Evolutionary conservation across 2,329 filamentous ascomycete species (phyloP).

Genomic region (Calonectria leucothoes): DNA sequence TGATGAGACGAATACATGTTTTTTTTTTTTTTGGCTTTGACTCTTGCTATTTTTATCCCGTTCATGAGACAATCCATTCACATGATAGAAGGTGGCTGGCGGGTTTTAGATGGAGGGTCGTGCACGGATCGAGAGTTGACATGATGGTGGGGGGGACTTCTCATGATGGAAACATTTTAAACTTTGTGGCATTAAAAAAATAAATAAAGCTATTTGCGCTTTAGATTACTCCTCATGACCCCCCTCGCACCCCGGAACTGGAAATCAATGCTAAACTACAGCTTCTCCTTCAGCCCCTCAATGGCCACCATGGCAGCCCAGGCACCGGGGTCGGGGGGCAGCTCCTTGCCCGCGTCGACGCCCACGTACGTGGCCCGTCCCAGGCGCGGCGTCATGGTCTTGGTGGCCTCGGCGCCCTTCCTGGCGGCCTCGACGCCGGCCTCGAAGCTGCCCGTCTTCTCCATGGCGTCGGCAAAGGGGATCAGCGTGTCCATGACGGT

Average conservation of each 20-base stretch:
- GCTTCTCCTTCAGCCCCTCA: constrained; percentile 9
- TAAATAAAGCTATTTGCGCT: neutral
- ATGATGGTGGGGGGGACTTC: neutral
- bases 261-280: constrained; percentile 11
- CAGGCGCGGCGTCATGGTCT: constrained; percentile 72
- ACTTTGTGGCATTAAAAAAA: neutral
- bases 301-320: constrained; percentile 74
- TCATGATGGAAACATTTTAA: neutral
- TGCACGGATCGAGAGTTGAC: neutral
- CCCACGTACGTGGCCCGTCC: constrained; percentile 78
- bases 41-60: neutral
- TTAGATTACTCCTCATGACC: neutral
- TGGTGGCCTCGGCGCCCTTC: constrained; percentile 71
- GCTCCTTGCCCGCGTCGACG: constrained; percentile 60
- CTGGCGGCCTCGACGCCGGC: constrained; percentile 69
- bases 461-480: constrained; percentile 62
- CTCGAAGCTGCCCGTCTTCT: constrained; percentile 60
- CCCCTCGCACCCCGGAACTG: too few species aligned
- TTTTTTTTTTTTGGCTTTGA: neutral
- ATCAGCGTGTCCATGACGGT: constrained; percentile 69
- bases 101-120: neutral
- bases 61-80: neutral
- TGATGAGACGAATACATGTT: neutral
- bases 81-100: neutral
- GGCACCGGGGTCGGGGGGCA: constrained; percentile 77